phyloP scores from a whole-genome alignment of 2,329 filamentous ascomycete species.

The Mycosphaerella sp. region DNA sequence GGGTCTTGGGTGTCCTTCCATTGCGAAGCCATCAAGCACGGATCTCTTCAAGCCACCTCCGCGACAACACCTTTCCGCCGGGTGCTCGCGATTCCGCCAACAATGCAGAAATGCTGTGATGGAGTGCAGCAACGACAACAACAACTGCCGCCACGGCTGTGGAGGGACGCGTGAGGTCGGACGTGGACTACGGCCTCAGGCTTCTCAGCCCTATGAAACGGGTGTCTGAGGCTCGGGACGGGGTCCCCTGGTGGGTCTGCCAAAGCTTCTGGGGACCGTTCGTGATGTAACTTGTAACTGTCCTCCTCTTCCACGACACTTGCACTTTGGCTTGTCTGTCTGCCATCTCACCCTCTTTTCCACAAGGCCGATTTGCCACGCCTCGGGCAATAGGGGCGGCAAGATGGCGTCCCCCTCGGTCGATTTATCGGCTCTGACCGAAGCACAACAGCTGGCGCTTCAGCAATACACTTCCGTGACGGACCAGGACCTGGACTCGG shows the following conservation, averaged over 20 bases:
- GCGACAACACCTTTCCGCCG: not conserved
- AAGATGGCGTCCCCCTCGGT: slow-evolving; percentile 26
- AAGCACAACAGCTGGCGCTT: slow-evolving; percentile 73
- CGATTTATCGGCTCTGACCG: slow-evolving; percentile 64
- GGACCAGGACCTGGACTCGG: slow-evolving; percentile 69
- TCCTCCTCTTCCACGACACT: not conserved
- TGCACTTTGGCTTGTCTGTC: too few species aligned
- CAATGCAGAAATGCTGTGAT: not conserved
- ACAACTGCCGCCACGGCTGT: not conserved
- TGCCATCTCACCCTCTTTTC: not conserved
- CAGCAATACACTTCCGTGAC: slow-evolving; percentile 87
- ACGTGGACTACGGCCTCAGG: too few species aligned
- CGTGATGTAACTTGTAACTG: not conserved
- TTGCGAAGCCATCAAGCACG: slow-evolving; percentile 4
- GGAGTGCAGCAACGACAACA: not conserved
- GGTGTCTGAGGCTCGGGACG: not conserved
- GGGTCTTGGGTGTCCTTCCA: not conserved
- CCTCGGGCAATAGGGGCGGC: not conserved
- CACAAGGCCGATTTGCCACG: not conserved
- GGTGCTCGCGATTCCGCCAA: not conserved
- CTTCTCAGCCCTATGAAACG: too few species aligned
- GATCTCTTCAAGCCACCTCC: not conserved
- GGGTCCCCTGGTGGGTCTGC: not conserved
- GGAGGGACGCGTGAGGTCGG: not conserved
- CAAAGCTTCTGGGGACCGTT: not conserved